Evolutionary conservation across 2,329 filamentous ascomycete species (phyloP).

Genomic region (Diaporthe amygdali): DNA sequence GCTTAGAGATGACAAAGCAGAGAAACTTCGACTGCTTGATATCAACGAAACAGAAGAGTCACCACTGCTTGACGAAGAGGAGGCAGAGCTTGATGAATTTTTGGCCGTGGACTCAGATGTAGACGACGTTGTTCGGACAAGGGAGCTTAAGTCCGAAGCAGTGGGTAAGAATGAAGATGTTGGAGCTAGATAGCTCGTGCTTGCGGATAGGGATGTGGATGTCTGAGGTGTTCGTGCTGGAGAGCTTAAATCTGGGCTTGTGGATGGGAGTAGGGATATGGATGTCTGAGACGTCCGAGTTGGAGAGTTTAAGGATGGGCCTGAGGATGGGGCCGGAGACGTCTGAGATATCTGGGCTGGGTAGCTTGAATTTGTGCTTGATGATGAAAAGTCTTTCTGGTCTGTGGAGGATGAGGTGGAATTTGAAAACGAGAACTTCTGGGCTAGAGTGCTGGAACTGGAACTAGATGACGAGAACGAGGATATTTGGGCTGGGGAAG

Average conservation of each 20-base stretch:
- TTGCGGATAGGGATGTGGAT: no score
- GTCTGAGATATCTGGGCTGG: background rate
- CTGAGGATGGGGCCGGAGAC: background rate
- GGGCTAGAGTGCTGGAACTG: background rate
- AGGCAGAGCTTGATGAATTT: background rate
- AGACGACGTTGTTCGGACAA: no score
- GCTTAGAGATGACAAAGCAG: no score
- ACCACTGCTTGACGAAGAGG: background rate
- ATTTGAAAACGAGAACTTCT: background rate
- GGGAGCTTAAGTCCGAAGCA: no score
- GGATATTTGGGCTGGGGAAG: background rate
- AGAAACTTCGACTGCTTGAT: no score
- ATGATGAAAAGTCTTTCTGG: background rate
- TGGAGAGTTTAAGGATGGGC: background rate
- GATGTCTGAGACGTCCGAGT: background rate
- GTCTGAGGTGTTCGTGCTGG: background rate
- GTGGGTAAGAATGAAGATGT: no score
- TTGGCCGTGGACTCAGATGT: background rate
- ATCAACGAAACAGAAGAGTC: no score
- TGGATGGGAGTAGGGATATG: no score
- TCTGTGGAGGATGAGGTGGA: background rate
- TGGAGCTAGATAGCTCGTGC: no score
- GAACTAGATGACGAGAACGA: background rate
- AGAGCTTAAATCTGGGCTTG: no score
- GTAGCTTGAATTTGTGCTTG: background rate